These are phyloP conservation scores for Paecilomyces fulvus DNA, from an alignment of 2,329 filamentous ascomycete genomes.

Conservation along the genomic window DNA sequence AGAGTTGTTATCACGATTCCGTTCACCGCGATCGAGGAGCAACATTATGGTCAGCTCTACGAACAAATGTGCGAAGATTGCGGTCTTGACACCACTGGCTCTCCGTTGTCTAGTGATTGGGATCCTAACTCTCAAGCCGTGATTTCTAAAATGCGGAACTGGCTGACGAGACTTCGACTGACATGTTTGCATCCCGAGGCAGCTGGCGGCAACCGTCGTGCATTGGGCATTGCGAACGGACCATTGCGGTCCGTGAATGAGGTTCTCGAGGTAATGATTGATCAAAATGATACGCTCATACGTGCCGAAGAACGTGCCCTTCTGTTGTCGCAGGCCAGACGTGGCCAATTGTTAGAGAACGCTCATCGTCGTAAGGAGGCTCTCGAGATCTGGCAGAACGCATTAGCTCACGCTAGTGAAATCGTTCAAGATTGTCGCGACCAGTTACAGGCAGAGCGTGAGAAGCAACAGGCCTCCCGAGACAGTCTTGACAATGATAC, in stretches of 20 bases:
- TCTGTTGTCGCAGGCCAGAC: constrained; percentile 54
- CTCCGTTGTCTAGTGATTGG: constrained; percentile 55
- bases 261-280: constrained; percentile 85
- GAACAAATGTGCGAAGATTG: constrained; percentile 64
- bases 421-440: constrained; percentile 55
- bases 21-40: constrained; percentile 83
- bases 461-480: constrained; percentile 16
- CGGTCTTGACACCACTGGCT: constrained; percentile 56
- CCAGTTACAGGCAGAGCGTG: constrained; percentile 47
- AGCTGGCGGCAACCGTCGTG: constrained; percentile 56
- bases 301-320: constrained; percentile 60
- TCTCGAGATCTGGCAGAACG: constrained; percentile 59
- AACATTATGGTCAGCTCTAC: constrained; percentile 73
- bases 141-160: constrained; percentile 67
- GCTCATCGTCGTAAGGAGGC: constrained; percentile 60
- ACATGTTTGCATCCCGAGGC: constrained; percentile 81
- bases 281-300: constrained; percentile 63
- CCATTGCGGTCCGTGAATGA: constrained; percentile 75
- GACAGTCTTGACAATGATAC: constrained; percentile 12
- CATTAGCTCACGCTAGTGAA: constrained; percentile 40
- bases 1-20: constrained; percentile 82
- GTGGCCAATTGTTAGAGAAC: constrained; percentile 74
- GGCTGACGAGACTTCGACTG: constrained; percentile 70
- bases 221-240: constrained; percentile 53
- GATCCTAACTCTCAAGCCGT: constrained; percentile 48